phyloP scores from a whole-genome alignment of 2,329 filamentous ascomycete genomes.

The Fusarium poae region DNA sequence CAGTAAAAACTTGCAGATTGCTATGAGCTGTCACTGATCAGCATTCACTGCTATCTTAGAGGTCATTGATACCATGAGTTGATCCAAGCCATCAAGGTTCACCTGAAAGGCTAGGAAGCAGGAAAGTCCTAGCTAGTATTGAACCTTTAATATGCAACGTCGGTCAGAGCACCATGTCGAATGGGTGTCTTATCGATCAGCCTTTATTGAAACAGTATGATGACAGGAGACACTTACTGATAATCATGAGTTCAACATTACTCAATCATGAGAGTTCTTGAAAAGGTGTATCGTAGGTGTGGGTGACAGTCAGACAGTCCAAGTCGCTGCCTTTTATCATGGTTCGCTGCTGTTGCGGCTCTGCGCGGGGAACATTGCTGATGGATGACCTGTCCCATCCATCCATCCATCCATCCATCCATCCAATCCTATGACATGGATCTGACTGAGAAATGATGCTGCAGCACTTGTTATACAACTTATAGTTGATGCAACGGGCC shows the following conservation, averaged over 20 bases:
- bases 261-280: neutral
- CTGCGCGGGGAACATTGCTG: neutral
- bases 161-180: neutral
- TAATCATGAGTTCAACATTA: constrained; percentile 1
- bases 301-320: no score
- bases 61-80: neutral
- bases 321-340: neutral
- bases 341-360: constrained; percentile 28
- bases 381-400: neutral
- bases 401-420: neutral
- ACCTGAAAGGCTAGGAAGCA: no score
- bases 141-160: neutral
- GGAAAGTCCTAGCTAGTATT: neutral
- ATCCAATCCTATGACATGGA: neutral
- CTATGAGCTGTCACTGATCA: neutral
- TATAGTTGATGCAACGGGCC: neutral
- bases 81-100: neutral
- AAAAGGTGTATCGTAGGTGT: neutral
- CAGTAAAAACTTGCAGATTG: neutral
- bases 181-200: neutral
- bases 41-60: neutral
- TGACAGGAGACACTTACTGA: constrained; percentile 3
- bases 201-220: constrained; percentile 4
- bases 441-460: neutral
- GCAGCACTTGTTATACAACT: neutral